Evolutionary conservation across 2,329 filamentous ascomycete species (phyloP), one percentile per base, ranked within the genome.

Genomic region (Alternaria dauci): DNA sequence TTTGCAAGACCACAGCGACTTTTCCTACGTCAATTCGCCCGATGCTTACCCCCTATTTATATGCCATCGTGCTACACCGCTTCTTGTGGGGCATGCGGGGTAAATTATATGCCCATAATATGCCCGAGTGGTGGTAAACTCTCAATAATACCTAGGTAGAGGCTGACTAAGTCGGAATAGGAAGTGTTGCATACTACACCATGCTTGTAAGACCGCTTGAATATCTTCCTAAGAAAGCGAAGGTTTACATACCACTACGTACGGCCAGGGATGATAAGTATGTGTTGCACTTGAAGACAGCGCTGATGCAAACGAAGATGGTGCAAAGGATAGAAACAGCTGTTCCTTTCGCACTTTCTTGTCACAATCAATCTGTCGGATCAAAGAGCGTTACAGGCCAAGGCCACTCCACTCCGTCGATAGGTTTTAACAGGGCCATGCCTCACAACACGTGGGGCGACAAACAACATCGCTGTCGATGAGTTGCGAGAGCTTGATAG

Each of bases 81-180:
- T 26, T 34, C n/a, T 55, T 62, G 62, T 65, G 62, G 62, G 56
- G 56, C 56, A 44, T 60, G 59, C 42, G 62, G 59, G 59, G 62
- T 59, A 55, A 46, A 28, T 32, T n/a, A 25, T 8, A 30, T 8
- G 16, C 16, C 34, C 34, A 26, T 32, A n/a, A 34, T 7, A 26
- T 16, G n/a, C 14, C 36, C n/a, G 36, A n/a, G n/a, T 20, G 20
- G 32, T 26, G 16, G 16, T 36, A 16, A 36, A 38, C 20, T 14
- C 16, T 20, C 23, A 18, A 18, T 34, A 48, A 8, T 8, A n/a
- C n/a, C n/a, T n/a, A n/a, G n/a, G n/a, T n/a, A 48, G 1, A 7
- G 23, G 18, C 0, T 36, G 18, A 16, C 34, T 48, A 26, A 20
- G 3, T 36, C 14, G 2, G 12, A 34, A 34, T 34, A 38, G 34